A percentile compares a stretch with the other conserved stretches of the same genome.
Conservation (phyloP, 2,329 filamentous ascomycete species). For the Alternaria sp. region DNA sequence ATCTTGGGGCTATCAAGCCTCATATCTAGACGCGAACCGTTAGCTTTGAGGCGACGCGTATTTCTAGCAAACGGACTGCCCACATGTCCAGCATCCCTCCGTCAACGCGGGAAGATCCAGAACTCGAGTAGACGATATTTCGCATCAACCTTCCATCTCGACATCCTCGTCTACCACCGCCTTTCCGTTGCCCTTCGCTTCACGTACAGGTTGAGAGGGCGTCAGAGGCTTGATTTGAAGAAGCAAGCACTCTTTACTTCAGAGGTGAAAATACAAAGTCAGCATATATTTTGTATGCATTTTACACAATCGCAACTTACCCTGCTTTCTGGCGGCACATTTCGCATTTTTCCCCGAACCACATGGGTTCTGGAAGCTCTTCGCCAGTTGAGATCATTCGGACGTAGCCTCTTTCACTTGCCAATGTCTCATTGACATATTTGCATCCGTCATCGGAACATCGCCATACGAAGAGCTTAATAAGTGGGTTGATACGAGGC, state of each 20-base stretch:
- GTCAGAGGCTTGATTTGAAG: not conserved
- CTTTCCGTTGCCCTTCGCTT: not conserved
- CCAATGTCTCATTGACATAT: not conserved
- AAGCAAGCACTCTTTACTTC: not conserved
- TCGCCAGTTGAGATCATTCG: not conserved
- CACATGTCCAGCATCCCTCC: not conserved
- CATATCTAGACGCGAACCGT: not conserved
- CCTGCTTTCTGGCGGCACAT: not conserved
- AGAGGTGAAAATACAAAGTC: not conserved
- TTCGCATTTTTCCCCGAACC: conserved; percentile 1
- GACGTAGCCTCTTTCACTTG: not conserved
- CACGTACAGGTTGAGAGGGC: not conserved
- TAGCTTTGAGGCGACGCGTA: not conserved
- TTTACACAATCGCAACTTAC: not conserved
- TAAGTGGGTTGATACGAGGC: not conserved
- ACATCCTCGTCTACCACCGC: not conserved
- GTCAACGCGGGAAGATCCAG: not conserved
- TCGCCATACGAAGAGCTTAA: not conserved
- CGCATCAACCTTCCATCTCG: not conserved
- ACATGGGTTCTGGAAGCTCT: not conserved
- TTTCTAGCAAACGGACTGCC: not conserved
- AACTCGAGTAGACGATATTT: not conserved
- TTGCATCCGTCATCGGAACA: not conserved
- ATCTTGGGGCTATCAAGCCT: not conserved
- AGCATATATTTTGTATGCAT: not conserved